Evolutionary conservation across 257 asterid genomes (phyloP), one percentile per base, ranked within the genome.

Genomic region (Handroanthus guayacan): DNA sequence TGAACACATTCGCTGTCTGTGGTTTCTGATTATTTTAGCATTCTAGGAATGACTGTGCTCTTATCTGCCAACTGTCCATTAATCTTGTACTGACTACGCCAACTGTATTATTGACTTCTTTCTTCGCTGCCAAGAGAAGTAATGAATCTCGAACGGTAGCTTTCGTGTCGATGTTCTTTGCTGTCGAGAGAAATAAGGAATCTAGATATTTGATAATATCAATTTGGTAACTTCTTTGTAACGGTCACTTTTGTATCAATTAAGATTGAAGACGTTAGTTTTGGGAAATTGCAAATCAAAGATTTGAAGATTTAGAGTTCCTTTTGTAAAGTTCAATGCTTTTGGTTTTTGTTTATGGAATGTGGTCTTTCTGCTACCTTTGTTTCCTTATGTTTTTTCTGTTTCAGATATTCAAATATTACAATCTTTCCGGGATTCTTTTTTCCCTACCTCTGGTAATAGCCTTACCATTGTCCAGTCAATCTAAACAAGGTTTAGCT

Each of bases 401-500:
- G 47, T 65, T 66, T 74, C 11, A 44, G 20, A 54, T 43, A 51
- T 62, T 52, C 39, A 44, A 16, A 11, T 0, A 45, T 31, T 64
- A 38, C 54, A 50, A 18, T 45, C 34, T 36, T 48, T 12, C 18
- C 38, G 67, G 61, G 17, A 48, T 54, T 43, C 8, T 58, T 13
- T 16, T 41, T 52, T 18, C 16, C 47, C 11, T 20, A 57, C n/a
- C 5, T 0, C 74, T 65, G 2, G 18, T 12, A 31, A n/a, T 65
- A 75, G 17, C 17, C 25, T 48, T 74, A 51, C 56, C 56, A 48
- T 11, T 36, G 43, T 16, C 51, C 31, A 50, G 71, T 62, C 10
- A 9, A 70, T 47, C 17, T 52, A 14, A 48, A 50, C 45, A 62
- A 2, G 62, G 3, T 36, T 62, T 48, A 41, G 31, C 56, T n/a